These are phyloP conservation scores for Pseudomicrostroma phylloplanum DNA, from an alignment of 1,284 basidiomycete genomes.

Conservation along the genomic window DNA sequence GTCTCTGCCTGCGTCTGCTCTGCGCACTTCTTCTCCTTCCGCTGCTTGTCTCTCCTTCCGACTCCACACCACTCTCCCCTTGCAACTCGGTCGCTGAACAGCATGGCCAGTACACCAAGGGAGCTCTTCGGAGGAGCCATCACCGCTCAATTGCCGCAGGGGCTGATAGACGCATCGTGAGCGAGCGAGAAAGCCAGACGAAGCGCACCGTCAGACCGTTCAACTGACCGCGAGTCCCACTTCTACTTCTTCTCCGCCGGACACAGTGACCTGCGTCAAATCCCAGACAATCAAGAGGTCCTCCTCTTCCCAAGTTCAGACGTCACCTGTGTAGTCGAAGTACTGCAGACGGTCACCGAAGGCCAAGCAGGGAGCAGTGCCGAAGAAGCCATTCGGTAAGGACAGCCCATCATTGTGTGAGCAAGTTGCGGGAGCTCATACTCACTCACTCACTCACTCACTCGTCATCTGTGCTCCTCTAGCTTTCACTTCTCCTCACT, in stretches of 20 bases:
- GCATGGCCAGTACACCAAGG: neutral
- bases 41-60: too few relatives aligned
- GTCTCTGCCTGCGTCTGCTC: too few relatives aligned
- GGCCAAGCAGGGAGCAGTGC: constrained; percentile 52
- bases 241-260: neutral
- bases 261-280: constrained; percentile 65
- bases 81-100: neutral
- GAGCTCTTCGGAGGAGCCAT: constrained; percentile 68
- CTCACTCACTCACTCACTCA: too few relatives aligned
- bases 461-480: constrained; percentile 3
- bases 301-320: constrained; percentile 67
- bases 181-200: neutral
- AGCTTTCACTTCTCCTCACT: constrained; percentile 88
- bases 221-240: neutral
- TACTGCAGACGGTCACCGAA: constrained; percentile 67
- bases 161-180: constrained; percentile 69
- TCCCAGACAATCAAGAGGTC: constrained; percentile 96
- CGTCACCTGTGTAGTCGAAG: constrained; percentile 77
- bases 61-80: too few relatives aligned
- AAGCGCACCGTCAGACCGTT: neutral
- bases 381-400: neutral
- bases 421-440: neutral
- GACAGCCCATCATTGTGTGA: neutral
- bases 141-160: constrained; percentile 58
- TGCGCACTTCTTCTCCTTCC: too few relatives aligned